Conservation (phyloP, 306 rosid species). For the Sphenostylis stenocarpa region DNA sequence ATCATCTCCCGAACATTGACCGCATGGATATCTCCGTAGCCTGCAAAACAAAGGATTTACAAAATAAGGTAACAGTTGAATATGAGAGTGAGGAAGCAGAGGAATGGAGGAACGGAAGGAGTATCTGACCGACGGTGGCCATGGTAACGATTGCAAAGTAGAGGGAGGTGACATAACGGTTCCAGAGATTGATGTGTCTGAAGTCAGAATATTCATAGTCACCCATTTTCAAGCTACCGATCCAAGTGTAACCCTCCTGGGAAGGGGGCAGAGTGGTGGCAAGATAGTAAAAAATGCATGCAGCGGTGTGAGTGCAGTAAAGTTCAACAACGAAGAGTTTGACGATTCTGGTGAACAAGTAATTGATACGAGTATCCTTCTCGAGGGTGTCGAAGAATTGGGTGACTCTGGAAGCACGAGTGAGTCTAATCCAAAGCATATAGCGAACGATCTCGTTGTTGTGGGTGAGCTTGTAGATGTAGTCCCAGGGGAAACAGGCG, state of each 20-base stretch:
- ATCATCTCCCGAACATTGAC: constrained; percentile 75
- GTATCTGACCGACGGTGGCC: constrained; percentile 53
- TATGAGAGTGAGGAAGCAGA: too few relatives aligned
- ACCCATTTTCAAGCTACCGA: constrained; percentile 68
- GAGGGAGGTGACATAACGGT: constrained; percentile 63
- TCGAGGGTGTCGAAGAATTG: constrained; percentile 58
- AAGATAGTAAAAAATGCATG: constrained; percentile 67
- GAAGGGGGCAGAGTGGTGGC: constrained; percentile 60
- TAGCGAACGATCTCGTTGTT: constrained; percentile 51
- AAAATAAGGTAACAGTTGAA: too few relatives aligned
- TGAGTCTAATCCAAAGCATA: constrained; percentile 56
- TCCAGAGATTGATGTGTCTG: constrained; percentile 57
- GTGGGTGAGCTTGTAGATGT: constrained; percentile 58
- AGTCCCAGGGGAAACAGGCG: constrained; percentile 69
- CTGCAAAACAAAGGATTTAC: constrained; percentile 21
- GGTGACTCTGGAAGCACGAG: constrained; percentile 50
- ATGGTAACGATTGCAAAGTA: constrained; percentile 75
- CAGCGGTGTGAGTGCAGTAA: constrained; percentile 70
- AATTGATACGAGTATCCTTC: constrained; percentile 58
- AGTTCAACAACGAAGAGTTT: constrained; percentile 69
- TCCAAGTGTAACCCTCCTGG: constrained; percentile 66
- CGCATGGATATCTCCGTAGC: constrained; percentile 73
- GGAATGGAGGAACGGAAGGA: too few relatives aligned
- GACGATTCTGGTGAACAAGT: constrained; percentile 49
- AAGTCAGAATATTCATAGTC: constrained; percentile 58